Evolutionary conservation across 2,329 filamentous ascomycete species (phyloP), one percentile per base, ranked within the genome.

Genomic region (Xenoacremonium recifei): DNA sequence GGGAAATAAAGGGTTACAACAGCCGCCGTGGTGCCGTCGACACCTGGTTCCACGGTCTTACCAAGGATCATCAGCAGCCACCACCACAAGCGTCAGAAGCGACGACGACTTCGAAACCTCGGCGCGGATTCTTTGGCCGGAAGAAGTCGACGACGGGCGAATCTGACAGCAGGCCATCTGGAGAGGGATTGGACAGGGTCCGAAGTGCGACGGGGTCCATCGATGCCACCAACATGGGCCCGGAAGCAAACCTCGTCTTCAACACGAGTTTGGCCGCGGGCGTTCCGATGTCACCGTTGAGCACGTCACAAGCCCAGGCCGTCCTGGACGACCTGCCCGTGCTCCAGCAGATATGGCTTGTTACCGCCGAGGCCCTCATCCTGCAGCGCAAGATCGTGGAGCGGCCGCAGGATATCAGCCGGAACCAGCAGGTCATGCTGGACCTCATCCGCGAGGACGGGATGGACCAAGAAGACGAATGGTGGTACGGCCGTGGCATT

Each of bases 1-100:
- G 81, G 81, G 79, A 84, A 55, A 79, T 81, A 29, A 82, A 82
- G 54, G 79, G 80, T 2, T 85, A 85, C 61, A 84, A 82, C 55
- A 69, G 68, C 38, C 70, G 81, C 21, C 71, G 80, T 42, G 69
- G 70, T 16, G 75, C 76, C 2, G 80, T 85, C 13, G 81, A 85
- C 53, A 65, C 56, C 5, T 85, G 80, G 80, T 82, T 77, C 57
- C 70, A 70, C 30, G 69, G 66, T 15, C 61, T 84, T 7, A 67
- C 69, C 2, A 74, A 68, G 44, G 73, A 74, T 7, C n/a, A n/a
- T n/a, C n/a, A n/a, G n/a, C 44, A 53, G 12, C 41, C 44, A 13
- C 62, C 17, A 39, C n/a, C n/a, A n/a, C 44, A 53, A 11, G 40
- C 45, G 11, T 62, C 16, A 38, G 60, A 47, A 5, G 73, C 75